phyloP scores from a whole-genome alignment of 495 filamentous ascomycete genomes.

The Aspergillus funiculosus region DNA sequence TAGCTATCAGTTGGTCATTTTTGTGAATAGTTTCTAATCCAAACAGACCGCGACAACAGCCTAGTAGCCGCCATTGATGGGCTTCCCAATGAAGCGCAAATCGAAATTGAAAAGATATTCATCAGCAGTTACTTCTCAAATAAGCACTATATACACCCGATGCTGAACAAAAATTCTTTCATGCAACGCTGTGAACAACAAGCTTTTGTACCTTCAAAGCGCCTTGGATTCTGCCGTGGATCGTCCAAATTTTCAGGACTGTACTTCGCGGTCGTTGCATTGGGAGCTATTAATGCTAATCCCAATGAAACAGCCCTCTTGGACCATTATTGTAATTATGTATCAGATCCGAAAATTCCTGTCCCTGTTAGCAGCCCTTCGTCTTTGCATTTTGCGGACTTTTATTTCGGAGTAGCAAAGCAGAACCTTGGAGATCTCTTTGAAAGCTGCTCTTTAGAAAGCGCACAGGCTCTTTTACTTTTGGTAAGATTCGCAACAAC shows the following conservation, averaged over 20 bases:
- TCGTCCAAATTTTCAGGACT: slow-evolving; percentile 19
- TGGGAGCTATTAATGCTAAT: slow-evolving; percentile 25
- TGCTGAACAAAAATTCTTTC: slow-evolving; percentile 20
- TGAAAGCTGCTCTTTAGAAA: slow-evolving; percentile 24
- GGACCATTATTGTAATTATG: slow-evolving; percentile 21
- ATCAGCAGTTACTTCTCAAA: slow-evolving; percentile 26
- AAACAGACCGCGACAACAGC: slow-evolving; percentile 5
- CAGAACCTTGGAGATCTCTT: slow-evolving; percentile 23
- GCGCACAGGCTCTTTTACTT: slow-evolving; percentile 23
- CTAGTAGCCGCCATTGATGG: slow-evolving; percentile 6
- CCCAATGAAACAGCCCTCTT: slow-evolving; percentile 20
- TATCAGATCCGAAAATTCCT: background rate
- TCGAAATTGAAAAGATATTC: slow-evolving; percentile 28
- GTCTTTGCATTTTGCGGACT: slow-evolving; percentile 24
- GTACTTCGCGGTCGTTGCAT: slow-evolving; percentile 25
- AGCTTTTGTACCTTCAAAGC: slow-evolving; percentile 15
- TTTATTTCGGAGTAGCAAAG: slow-evolving; percentile 23
- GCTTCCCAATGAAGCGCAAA: slow-evolving; percentile 14
- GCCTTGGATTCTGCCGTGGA: slow-evolving; percentile 13
- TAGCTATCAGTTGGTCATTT: too few relatives aligned
- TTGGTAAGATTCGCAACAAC: slow-evolving; percentile 8
- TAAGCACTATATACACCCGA: slow-evolving; percentile 25
- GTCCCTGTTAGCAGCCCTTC: slow-evolving; percentile 8
- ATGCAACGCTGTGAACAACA: slow-evolving; percentile 23
- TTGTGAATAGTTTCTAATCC: too few relatives aligned